Base-by-base conservation (phyloP, 192 early-diverging fungal genomes). In the Gamsiella multidivaricata region DNA sequence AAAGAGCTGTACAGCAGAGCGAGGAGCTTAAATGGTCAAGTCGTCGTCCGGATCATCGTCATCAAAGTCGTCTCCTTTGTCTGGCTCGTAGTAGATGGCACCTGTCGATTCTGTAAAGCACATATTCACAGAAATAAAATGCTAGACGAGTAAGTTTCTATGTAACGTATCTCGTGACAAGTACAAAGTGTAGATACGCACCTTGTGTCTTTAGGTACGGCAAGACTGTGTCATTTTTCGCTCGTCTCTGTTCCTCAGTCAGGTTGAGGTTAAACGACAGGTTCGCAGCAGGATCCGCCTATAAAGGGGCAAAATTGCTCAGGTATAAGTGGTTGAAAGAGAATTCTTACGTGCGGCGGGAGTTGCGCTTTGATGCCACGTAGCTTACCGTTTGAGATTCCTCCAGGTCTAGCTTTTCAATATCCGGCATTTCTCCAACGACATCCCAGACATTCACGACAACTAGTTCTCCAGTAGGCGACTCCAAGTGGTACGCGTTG, bases 41-140 rank as follows among this genome's bases (percentile, higher is more conserved):
- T 96, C 95, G 54, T 93, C 95, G 78, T 96, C 95, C 9, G 94
- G 94, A 70, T 96, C 95, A 53, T 96, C 95, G 33, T 91, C 88
- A 74, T 97, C 96, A 86, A 91, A 93, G 65, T 97, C 96, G 61
- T 97, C 95, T 7, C 86, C 88, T 15, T 89, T 91, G 69, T 95
- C 96, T 22, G 92, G 90, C 54, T 94, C 90, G 73, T 97, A 97
- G 57, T 86, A 89, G 59, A 94, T 90, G 25, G 89, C 84, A 12
- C 89, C 91, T 42, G 65, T 42, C 18, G 70, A 56, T 66, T 65
- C 53, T 68, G 59, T 39, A 36, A 32, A 2, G n/a, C 3, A 64
- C 11, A 62, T 7, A 79, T 32, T 3, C 9, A 43, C 10, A 25
- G 10, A 39, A 52, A n/a, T 28, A 33, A 31, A 25, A 47, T 23